Evolutionary conservation across 2,329 filamentous ascomycete species (phyloP).

Genomic region (Verticillium dahliae): DNA sequence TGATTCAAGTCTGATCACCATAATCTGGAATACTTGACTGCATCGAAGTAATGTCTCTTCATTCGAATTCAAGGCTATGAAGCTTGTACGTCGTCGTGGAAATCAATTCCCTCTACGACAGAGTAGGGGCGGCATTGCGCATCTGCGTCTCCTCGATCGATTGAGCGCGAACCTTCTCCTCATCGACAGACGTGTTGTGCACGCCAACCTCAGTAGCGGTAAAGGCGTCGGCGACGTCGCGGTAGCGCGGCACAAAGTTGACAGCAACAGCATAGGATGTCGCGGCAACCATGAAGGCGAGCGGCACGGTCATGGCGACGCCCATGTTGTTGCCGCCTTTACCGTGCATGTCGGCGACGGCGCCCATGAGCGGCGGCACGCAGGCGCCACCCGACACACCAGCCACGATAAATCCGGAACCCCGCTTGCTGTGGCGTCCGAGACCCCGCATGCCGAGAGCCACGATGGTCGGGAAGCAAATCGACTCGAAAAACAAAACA

Average conservation of each 20-base stretch:
- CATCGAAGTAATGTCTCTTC: not conserved
- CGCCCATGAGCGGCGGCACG: conserved; percentile 66
- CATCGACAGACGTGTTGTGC: conserved; percentile 16
- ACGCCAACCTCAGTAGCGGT: conserved; percentile 37
- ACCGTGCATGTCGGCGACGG: conserved; percentile 55
- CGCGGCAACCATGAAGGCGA: conserved; percentile 51
- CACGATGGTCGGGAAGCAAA: conserved; percentile 77
- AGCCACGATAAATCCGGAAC: conserved; percentile 27
- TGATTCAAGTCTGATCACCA: not conserved
- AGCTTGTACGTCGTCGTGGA: not conserved
- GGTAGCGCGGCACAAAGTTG: conserved; percentile 62
- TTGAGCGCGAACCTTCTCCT: conserved; percentile 3
- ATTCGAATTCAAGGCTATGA: not conserved
- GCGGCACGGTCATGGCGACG: conserved; percentile 60
- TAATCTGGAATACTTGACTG: not conserved
- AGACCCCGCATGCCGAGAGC: conserved; percentile 51
- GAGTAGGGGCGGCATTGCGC: not conserved
- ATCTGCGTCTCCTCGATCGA: not conserved
- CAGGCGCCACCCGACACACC: conserved; percentile 65
- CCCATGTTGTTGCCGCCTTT: conserved; percentile 32
- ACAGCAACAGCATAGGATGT: conserved; percentile 52
- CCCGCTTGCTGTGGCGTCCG: conserved; percentile 48
- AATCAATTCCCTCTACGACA: not conserved
- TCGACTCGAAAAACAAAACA: conserved; percentile 72
- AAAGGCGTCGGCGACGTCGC: conserved; percentile 54